Base-by-base conservation (phyloP, 2,329 filamentous ascomycete species). In the Falciphora oryzae region DNA sequence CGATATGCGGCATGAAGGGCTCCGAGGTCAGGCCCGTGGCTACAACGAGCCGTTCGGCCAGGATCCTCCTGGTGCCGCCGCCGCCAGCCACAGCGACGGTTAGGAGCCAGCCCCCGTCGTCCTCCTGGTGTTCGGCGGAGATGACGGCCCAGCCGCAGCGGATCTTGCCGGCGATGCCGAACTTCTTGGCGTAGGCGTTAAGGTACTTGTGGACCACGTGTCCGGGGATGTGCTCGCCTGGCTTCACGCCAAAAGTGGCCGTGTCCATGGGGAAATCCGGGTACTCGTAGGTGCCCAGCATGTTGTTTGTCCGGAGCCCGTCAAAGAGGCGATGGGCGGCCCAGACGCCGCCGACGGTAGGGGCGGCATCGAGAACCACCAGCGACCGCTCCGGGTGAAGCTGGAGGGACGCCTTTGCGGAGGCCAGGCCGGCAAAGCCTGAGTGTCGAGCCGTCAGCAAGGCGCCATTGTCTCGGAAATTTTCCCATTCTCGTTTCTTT, bases 271-370 rank as follows among this genome's bases (percentile, higher is more conserved):
- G 88, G 66, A 90, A 91, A 69, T 92, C 90, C 0, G 86, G 85
- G 70, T 85, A 92, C 73, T 93, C 89, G 69, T 88, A 91, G 0
- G 85, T 89, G 3, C 90, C 89, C 14, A 88, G 73, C 72, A 91
- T 82, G 70, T 93, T 93, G 75, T 94, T 93, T 63, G 85, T 87
- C 70, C 87, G 89, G 61, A 94, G 80, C 1, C 85, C 86, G 0
- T 86, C 84, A 72, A 93, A 89, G 0, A 92, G 75, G 1, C 89
- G 82, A 53, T 89, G 78, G 65, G 85, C 78, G 11, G 86, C 83
- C 90, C 90, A 93, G 22, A 87, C 86, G 4, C 91, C 90, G 1
- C 90, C 91, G 6, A 88, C 70, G 0, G 83, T 83, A 16, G 78
- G 73, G 14, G 80, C 79, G 6, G 79, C 75, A 60, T 92, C 89